A percentile compares a stretch with the other conserved stretches of the same genome.
These are phyloP conservation scores for Sideroxylon spinosum DNA, from an alignment of 179 eudicot genomes.

Conservation along the genomic window DNA sequence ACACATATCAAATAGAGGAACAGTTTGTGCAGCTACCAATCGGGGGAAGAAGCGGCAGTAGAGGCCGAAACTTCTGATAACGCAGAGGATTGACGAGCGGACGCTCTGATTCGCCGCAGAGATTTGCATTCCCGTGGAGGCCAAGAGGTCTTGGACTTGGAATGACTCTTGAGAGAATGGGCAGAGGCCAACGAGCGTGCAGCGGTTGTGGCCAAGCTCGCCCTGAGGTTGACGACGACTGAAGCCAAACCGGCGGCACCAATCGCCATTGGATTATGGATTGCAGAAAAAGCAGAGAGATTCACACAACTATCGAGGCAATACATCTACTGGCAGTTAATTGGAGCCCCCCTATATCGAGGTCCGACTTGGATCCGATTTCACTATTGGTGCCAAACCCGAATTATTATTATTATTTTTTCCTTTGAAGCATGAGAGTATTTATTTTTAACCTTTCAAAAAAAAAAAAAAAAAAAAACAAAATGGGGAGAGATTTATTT, in stretches of 20 bases:
- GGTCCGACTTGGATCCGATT: too few species aligned
- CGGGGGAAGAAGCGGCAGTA: constrained; percentile 16
- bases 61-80: constrained; percentile 16
- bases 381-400: too few species aligned
- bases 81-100: constrained; percentile 21
- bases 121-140: neutral
- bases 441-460: too few species aligned
- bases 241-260: constrained; percentile 23
- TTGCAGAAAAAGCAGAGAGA: neutral
- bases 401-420: too few species aligned
- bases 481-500: too few species aligned
- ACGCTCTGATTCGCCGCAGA: constrained; percentile 14
- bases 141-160: constrained; percentile 5
- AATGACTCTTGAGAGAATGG: constrained; percentile 5
- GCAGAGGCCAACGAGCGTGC: constrained; percentile 24
- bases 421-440: too few species aligned
- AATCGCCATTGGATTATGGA: constrained; percentile 20
- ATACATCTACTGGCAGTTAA: neutral
- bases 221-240: constrained; percentile 21
- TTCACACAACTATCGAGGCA: too few species aligned
- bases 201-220: constrained; percentile 22
- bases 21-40: constrained; percentile 18
- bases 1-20: too few species aligned
- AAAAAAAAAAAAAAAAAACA: too few species aligned
- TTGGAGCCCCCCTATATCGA: neutral